Percentiles rank a stretch among this genome's conserved stretches.
Conservation (phyloP, 495 filamentous ascomycete species). For the Thermothielavioides terrestris region DNA sequence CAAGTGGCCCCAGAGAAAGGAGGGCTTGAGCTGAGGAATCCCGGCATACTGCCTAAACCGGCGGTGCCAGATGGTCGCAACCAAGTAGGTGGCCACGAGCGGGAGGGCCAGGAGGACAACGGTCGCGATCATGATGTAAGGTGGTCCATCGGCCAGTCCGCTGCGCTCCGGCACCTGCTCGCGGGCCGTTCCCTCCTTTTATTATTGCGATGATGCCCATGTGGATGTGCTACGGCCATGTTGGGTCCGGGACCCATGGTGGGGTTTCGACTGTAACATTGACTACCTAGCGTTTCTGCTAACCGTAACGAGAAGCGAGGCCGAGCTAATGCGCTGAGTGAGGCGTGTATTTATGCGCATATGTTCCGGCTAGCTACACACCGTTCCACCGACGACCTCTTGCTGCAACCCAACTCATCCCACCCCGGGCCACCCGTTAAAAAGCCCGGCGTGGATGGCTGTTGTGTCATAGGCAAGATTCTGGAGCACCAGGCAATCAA, state of each 20-base stretch:
- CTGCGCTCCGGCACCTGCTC: too few species aligned
- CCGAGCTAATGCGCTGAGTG: not conserved
- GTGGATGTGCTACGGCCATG: too few species aligned
- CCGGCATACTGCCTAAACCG: constrained; percentile 22
- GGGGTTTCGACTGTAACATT: too few species aligned
- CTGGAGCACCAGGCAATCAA: too few species aligned
- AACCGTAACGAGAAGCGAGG: too few species aligned
- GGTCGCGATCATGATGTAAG: not conserved
- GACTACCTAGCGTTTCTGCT: too few species aligned
- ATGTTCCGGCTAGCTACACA: not conserved
- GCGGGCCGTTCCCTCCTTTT: too few species aligned
- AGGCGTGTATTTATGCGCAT: not conserved
- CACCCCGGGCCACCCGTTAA: too few species aligned
- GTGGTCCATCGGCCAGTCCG: too few species aligned
- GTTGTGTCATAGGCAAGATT: too few species aligned
- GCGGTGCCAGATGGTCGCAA: not conserved
- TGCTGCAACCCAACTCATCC: too few species aligned
- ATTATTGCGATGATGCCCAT: not conserved
- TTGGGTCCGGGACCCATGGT: too few species aligned
- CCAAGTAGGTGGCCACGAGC: not conserved
- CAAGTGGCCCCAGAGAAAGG: constrained; percentile 28
- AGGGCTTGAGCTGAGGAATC: constrained; percentile 24
- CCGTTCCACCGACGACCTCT: not conserved
- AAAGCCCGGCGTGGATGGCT: not conserved
- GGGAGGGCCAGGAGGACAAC: not conserved